Evolutionary conservation across 2,329 filamentous ascomycete genomes (phyloP).

Genomic region (Aspergillus ibericus): DNA sequence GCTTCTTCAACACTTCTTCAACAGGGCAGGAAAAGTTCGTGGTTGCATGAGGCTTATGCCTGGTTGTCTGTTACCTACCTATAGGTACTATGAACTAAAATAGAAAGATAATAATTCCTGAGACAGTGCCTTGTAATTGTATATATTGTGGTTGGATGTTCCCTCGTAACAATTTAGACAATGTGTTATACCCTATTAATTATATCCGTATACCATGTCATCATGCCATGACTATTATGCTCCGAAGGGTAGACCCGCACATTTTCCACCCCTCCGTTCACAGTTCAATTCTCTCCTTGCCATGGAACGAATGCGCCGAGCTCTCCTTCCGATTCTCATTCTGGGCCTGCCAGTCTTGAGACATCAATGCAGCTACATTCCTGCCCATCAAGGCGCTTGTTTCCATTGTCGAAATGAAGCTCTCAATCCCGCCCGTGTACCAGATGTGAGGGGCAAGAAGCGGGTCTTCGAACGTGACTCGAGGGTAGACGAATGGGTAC

Average conservation of each 20-base stretch:
- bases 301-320: constrained; percentile 2
- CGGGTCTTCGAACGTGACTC: constrained; percentile 82
- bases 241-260: not conserved
- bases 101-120: constrained; percentile 20
- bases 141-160: no score
- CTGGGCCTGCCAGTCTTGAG: constrained; percentile 51
- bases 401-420: constrained; percentile 97
- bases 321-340: not conserved
- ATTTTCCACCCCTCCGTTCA: not conserved
- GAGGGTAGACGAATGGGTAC: constrained; percentile 82
- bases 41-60: constrained; percentile 8
- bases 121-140: not conserved
- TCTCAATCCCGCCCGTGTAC: constrained; percentile 73
- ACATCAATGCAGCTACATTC: constrained; percentile 59
- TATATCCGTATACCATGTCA: no score
- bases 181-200: no score
- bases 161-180: no score
- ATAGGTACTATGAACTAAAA: constrained; percentile 5
- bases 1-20: constrained; percentile 30
- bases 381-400: constrained; percentile 85
- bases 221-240: no score
- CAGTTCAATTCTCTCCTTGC: constrained; percentile 11
- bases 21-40: constrained; percentile 24
- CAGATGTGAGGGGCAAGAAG: constrained; percentile 56
- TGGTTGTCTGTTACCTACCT: not conserved